Evolutionary conservation across 148 eudicot genomes (phyloP).

Genomic region (Euryodendron excelsum): DNA sequence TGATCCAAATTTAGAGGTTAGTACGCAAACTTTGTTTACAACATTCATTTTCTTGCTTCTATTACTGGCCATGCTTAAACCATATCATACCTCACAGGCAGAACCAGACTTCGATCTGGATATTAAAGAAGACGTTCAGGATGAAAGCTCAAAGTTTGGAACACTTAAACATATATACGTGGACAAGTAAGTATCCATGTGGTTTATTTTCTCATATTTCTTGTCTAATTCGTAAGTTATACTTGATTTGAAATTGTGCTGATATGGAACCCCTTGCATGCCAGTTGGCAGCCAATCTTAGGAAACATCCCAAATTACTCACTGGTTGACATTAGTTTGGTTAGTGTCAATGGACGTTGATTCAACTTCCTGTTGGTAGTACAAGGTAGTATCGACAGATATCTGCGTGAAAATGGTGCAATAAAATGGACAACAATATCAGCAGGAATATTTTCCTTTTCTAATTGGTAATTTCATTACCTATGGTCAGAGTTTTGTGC

Average conservation of each 20-base stretch:
- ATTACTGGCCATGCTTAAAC: constrained; percentile 1
- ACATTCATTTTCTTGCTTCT: constrained; percentile 4
- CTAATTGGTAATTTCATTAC: too few species aligned
- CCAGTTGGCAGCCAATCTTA: not conserved
- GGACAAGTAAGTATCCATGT: constrained; percentile 59
- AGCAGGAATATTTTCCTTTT: too few species aligned
- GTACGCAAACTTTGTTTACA: constrained; percentile 6
- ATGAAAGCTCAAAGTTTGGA: constrained; percentile 75
- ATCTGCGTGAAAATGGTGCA: not conserved
- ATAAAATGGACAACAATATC: too few species aligned
- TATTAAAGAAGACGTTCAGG: constrained; percentile 79
- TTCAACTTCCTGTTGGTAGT: not conserved
- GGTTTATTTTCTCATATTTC: not conserved
- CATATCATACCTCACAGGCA: constrained; percentile 38
- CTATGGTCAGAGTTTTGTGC: too few species aligned
- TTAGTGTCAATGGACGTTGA: not conserved
- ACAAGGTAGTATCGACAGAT: too few species aligned
- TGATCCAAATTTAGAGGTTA: constrained; percentile 78
- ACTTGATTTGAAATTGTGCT: not conserved
- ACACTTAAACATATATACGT: constrained; percentile 64
- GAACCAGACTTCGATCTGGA: constrained; percentile 90
- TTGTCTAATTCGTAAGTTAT: not conserved
- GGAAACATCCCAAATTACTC: too few species aligned
- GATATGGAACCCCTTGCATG: constrained; percentile 1
- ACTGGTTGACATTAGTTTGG: too few species aligned